Evolutionary conservation across 2,329 filamentous ascomycete species (phyloP).

Genomic region (Ascochyta clinopodiicola): DNA sequence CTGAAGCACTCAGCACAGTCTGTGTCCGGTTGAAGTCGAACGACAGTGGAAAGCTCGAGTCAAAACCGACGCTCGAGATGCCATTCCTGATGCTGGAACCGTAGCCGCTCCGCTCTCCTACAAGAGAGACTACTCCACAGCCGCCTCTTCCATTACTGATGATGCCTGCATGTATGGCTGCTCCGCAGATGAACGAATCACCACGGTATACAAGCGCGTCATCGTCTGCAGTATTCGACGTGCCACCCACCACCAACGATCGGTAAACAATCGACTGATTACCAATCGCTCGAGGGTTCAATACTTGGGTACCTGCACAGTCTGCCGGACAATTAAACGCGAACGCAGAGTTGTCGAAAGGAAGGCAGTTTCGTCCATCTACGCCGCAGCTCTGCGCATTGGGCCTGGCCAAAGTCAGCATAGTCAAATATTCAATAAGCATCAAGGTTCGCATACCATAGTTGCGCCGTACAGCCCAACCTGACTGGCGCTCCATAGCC

Average conservation of each 20-base stretch:
- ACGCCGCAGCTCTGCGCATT: slow-evolving; percentile 54
- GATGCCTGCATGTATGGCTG: slow-evolving; percentile 46
- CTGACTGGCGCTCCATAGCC: slow-evolving; percentile 71
- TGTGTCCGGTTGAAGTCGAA: slow-evolving; percentile 36
- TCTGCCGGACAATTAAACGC: slow-evolving; percentile 65
- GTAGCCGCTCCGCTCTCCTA: slow-evolving; percentile 35
- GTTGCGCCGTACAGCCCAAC: slow-evolving; percentile 70
- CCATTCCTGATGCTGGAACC: slow-evolving; percentile 34
- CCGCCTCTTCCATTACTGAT: slow-evolving; percentile 39
- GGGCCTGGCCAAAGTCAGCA: slow-evolving; percentile 33
- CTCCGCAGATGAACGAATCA: slow-evolving; percentile 48
- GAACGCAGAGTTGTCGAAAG: slow-evolving; percentile 59
- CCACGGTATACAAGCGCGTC: slow-evolving; percentile 39
- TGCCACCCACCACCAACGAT: slow-evolving; percentile 72
- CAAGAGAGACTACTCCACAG: slow-evolving; percentile 40
- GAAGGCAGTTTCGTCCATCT: slow-evolving; percentile 63
- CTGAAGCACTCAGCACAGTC: slow-evolving; percentile 18
- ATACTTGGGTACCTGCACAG: slow-evolving; percentile 55
- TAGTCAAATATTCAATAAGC: not conserved
- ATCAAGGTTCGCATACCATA: slow-evolving; percentile 61
- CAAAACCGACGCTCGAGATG: slow-evolving; percentile 41
- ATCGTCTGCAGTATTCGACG: slow-evolving; percentile 29
- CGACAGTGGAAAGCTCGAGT: slow-evolving; percentile 44
- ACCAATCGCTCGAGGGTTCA: slow-evolving; percentile 60
- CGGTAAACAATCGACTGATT: slow-evolving; percentile 68